Evolutionary conservation across 805 yeast species (phyloP), one percentile per base, ranked within the genome.

Genomic region (Wickerhamomyces silvicola): DNA sequence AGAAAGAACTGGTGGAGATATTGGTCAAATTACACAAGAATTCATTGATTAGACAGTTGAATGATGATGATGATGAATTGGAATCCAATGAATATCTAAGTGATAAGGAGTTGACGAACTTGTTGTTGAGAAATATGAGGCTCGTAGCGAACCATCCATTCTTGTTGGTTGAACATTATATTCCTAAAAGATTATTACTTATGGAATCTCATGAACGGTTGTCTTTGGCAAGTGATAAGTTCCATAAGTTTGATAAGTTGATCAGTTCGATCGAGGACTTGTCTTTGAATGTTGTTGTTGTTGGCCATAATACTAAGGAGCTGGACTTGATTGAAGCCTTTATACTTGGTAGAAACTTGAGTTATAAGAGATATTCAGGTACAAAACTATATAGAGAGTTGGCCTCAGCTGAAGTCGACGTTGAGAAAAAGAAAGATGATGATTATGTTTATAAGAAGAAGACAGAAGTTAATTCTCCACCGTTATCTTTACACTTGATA

Each of bases 261-360:
- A 30, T 57, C 40, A 52, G 35, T 25, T 36, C 3, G 18, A 27
- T 36, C 39, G 45, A 35, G 37, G 53, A 27, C 10, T 11, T 28
- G n/a, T 24, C 37, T 22, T 57, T 37, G 17, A 53, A 63, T 10
- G 43, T 69, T 4, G 50, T 66, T 5, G 62, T 82, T 9, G 70
- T 78, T 4, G 80, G 86, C 0, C 68, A 71, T 22, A 71, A 66
- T 45, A 66, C 78, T 15, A 78, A 80, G 48, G 92, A 82, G 48
- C 52, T 82, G 39, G 94, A 87, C 49, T 59, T 87, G 28, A 65
- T 87, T 6, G 97, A 87, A 54, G 82, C 88, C 1, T 64, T 81
- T 27, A 49, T 86, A 10, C 62, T 81, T n/a, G 96, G 95, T 2
- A 75, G 83, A 46, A 62, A 63, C 22, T 56, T 84, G 23, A 68